Conservation (phyloP, 768 basidiomycete genomes). For the Mycena rosella region DNA sequence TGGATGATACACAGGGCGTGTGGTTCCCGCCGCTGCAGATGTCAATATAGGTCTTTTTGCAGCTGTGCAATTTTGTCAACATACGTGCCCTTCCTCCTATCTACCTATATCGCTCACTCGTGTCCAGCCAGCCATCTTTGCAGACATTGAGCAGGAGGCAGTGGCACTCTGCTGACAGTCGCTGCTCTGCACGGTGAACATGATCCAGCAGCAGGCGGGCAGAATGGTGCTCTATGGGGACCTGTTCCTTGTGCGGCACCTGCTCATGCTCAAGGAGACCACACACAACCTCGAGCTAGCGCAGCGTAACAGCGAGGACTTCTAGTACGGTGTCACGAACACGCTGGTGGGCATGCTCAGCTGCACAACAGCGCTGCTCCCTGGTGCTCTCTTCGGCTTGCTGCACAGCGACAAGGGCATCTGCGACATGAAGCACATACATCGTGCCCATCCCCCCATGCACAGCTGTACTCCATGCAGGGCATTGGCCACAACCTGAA, state of each 20-base stretch:
- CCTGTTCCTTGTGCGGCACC: constrained; percentile 91
- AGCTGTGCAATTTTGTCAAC: constrained; percentile 93
- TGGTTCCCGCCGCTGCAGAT: constrained; percentile 94
- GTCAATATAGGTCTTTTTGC: constrained; percentile 92
- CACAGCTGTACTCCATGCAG: constrained; percentile 52
- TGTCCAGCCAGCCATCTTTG: constrained; percentile 88
- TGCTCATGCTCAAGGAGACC: constrained; percentile 93
- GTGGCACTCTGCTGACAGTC: constrained; percentile 86
- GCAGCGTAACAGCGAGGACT: constrained; percentile 58
- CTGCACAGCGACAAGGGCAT: constrained; percentile 72
- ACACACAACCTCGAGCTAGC: constrained; percentile 79
- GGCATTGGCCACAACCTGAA: constrained; percentile 91
- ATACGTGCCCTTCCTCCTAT: constrained; percentile 56
- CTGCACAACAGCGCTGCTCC: constrained; percentile 70
- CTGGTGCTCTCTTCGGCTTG: constrained; percentile 77
- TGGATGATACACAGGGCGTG: constrained; percentile 82
- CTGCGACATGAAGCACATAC: constrained; percentile 79
- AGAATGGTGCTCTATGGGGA: constrained; percentile 72
- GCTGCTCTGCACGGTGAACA: constrained; percentile 78
- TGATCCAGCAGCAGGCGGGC: constrained; percentile 63
- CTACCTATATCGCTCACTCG: not conserved
- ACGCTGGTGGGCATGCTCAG: constrained; percentile 71
- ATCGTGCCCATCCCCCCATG: constrained; percentile 32
- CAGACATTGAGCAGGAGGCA: constrained; percentile 96
- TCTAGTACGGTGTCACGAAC: constrained; percentile 67